phyloP scores from a whole-genome alignment of 306 rosid genomes.

The Lathyrus tuberosus region DNA sequence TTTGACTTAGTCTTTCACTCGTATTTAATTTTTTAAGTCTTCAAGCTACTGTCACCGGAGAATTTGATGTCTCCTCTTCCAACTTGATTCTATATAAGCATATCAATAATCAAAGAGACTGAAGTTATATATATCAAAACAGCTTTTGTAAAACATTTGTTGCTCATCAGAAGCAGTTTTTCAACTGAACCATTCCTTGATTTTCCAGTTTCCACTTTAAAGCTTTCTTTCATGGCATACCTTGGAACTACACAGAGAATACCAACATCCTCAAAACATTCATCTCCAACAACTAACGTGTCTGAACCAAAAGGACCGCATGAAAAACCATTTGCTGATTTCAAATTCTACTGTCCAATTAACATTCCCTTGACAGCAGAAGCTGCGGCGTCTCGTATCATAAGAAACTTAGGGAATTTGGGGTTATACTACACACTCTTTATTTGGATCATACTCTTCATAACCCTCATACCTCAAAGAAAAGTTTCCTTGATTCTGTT shows the following conservation, averaged over 20 bases:
- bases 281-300: conserved; percentile 10
- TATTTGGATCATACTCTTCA: conserved; percentile 69
- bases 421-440: conserved; percentile 58
- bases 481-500: conserved; percentile 54
- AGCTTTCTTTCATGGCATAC: conserved; percentile 42
- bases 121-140: background rate
- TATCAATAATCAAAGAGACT: background rate
- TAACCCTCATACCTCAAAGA: conserved; percentile 55
- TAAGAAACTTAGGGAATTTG: conserved; percentile 43
- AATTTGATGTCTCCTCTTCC: background rate
- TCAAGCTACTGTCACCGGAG: background rate
- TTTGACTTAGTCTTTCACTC: conserved; percentile 7
- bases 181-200: conserved; percentile 2
- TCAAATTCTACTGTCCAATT: conserved; percentile 46
- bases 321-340: conserved; percentile 30
- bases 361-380: conserved; percentile 58
- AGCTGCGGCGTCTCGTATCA: conserved; percentile 49
- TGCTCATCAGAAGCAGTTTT: background rate
- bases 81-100: background rate
- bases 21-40: conserved; percentile 7
- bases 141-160: background rate
- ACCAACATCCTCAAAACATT: conserved; percentile 38
- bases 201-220: conserved; percentile 10
- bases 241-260: conserved; percentile 56
- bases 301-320: conserved; percentile 44